Percentiles rank a stretch among this genome's conserved stretches.
Conservation (phyloP, 306 rosid species). For the Begonia masoniana region DNA sequence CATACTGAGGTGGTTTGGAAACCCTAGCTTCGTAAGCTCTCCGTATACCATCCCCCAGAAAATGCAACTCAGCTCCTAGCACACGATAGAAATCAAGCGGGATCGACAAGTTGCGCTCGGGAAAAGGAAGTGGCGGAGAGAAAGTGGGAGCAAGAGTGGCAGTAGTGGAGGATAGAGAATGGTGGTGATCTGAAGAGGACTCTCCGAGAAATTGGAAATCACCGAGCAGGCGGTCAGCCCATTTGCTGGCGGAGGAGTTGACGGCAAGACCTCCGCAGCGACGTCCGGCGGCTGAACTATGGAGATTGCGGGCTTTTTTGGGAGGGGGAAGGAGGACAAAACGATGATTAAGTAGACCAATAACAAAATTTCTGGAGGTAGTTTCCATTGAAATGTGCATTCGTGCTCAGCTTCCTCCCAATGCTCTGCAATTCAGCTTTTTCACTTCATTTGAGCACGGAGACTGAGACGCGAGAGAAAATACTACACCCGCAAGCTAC, state of each 20-base stretch:
- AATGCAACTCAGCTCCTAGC: conserved; percentile 84
- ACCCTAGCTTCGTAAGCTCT: conserved; percentile 74
- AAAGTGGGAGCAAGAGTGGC: conserved; percentile 36
- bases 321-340: conserved; percentile 8
- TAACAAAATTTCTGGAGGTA: conserved; percentile 26
- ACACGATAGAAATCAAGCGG: conserved; percentile 66
- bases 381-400: conserved; percentile 31
- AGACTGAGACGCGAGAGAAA: too few species aligned
- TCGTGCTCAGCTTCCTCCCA: not conserved
- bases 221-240: conserved; percentile 91
- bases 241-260: conserved; percentile 60
- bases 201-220: conserved; percentile 87
- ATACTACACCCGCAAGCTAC: too few species aligned
- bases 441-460: too few species aligned
- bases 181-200: conserved; percentile 25
- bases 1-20: conserved; percentile 82
- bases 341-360: conserved; percentile 29
- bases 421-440: not conserved
- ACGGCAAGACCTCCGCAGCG: conserved; percentile 9
- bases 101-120: conserved; percentile 53
- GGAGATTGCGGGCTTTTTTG: conserved; percentile 17
- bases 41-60: conserved; percentile 78
- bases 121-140: conserved; percentile 28
- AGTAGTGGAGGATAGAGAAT: conserved; percentile 17
- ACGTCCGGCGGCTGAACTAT: conserved; percentile 7